Evolutionary conservation across 345 rosid species (phyloP).

Genomic region (Eucalyptus albens): DNA sequence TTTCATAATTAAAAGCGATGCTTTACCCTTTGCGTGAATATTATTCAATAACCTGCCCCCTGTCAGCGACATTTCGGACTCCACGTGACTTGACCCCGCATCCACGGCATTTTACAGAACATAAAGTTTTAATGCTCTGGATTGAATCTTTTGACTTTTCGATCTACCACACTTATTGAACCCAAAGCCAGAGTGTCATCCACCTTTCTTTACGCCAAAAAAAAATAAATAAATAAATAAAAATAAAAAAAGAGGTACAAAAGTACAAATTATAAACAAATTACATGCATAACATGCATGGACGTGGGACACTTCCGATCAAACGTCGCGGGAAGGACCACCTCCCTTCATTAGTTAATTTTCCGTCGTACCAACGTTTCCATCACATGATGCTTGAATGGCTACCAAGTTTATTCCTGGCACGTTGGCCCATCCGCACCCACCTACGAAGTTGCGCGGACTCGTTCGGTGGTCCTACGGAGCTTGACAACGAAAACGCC

Average conservation of each 20-base stretch:
- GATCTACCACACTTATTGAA: background rate
- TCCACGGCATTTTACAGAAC: background rate
- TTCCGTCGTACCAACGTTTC: background rate
- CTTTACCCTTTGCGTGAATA: background rate
- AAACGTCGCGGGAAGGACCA: background rate
- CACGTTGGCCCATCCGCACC: background rate
- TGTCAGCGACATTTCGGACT: background rate
- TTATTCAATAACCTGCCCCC: background rate
- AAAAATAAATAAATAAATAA: no score
- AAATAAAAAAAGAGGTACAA: background rate
- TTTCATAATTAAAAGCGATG: background rate
- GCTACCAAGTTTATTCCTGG: background rate
- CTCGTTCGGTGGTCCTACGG: background rate
- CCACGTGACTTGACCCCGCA: background rate
- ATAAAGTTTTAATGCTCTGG: background rate
- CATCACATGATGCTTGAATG: background rate
- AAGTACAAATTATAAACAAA: background rate
- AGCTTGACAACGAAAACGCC: background rate
- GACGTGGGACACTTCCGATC: background rate
- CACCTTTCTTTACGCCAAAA: background rate
- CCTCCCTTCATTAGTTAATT: background rate
- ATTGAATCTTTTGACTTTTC: background rate
- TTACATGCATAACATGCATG: background rate
- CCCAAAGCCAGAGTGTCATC: background rate
- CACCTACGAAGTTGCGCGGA: background rate